phyloP scores from a whole-genome alignment of 805 yeast genomes.

The Wickerhamiella kurtzmanii region DNA sequence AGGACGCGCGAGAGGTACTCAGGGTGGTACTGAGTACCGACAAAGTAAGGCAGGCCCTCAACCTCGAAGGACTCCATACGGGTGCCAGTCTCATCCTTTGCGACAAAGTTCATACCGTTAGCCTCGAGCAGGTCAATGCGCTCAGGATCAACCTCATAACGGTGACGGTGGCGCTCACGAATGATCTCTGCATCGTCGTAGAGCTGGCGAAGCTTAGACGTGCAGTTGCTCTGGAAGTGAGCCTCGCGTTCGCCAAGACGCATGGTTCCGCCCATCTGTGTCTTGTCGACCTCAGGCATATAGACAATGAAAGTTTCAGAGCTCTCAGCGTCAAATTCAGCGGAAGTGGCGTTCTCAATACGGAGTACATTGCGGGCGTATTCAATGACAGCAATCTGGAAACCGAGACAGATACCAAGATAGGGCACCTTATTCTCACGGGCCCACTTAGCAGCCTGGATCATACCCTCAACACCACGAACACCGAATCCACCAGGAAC shows the following conservation, averaged over 20 bases:
- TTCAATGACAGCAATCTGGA: conserved; percentile 94
- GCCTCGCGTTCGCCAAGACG: conserved; percentile 92
- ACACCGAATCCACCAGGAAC: conserved; percentile 98
- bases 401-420: conserved; percentile 93
- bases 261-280: conserved; percentile 97
- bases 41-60: conserved; percentile 75
- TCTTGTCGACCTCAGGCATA: conserved; percentile 97
- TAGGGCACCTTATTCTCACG: conserved; percentile 88
- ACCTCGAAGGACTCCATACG: conserved; percentile 93
- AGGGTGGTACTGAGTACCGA: conserved; percentile 97
- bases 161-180: conserved; percentile 93
- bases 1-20: conserved; percentile 93
- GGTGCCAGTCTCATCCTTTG: conserved; percentile 76
- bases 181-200: conserved; percentile 62
- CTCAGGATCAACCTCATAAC: conserved; percentile 92
- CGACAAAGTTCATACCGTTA: conserved; percentile 76
- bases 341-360: conserved; percentile 53
- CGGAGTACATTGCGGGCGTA: conserved; percentile 73
- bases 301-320: conserved; percentile 69
- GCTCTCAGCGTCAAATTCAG: conserved; percentile 63
- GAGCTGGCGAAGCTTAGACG: conserved; percentile 59
- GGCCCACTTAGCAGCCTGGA: conserved; percentile 95
- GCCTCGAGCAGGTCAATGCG: conserved; percentile 57
- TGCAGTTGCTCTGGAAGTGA: conserved; percentile 53
- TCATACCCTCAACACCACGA: conserved; percentile 98